Evolutionary conservation across 352 stramenopile genomes (phyloP).

Genomic region (Globisporangium emineosum): DNA sequence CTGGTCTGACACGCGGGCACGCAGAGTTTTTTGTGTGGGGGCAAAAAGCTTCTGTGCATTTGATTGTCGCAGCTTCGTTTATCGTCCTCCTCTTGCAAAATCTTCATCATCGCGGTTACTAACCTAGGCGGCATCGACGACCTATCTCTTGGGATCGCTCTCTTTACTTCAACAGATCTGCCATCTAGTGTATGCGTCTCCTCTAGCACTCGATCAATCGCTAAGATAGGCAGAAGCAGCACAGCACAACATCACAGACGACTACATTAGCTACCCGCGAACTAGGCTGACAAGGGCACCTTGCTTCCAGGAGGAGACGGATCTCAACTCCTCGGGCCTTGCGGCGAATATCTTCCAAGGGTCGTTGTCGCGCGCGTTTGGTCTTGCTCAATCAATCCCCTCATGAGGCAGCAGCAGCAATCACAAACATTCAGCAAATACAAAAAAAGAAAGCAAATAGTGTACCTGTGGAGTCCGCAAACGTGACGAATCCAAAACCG

Average conservation of each 20-base stretch:
- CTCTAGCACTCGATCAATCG: conserved; percentile 78
- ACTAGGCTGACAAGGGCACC: conserved; percentile 6
- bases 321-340: conserved; percentile 12
- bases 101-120: conserved; percentile 39
- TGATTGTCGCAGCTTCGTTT: conserved; percentile 20
- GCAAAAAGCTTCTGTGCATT: conserved; percentile 25
- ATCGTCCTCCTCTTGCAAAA: conserved; percentile 17
- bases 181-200: conserved; percentile 90
- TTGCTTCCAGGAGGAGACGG: conserved; percentile 8
- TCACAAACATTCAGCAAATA: background rate
- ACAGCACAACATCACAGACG: conserved; percentile 17
- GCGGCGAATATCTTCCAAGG: background rate
- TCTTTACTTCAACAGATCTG: conserved; percentile 90
- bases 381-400: background rate
- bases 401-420: background rate
- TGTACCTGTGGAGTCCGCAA: conserved; percentile 85
- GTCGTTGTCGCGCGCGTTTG: background rate
- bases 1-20: background rate
- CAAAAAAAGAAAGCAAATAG: conserved; percentile 4
- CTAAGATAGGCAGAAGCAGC: conserved; percentile 26
- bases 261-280: conserved; percentile 27
- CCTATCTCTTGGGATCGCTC: conserved; percentile 86
- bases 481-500: conserved; percentile 93
- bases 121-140: conserved; percentile 66
- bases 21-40: conserved; percentile 13